These are phyloP conservation scores for Gentiana dahurica DNA, from an alignment of 257 asterid genomes.

Conservation along the genomic window DNA sequence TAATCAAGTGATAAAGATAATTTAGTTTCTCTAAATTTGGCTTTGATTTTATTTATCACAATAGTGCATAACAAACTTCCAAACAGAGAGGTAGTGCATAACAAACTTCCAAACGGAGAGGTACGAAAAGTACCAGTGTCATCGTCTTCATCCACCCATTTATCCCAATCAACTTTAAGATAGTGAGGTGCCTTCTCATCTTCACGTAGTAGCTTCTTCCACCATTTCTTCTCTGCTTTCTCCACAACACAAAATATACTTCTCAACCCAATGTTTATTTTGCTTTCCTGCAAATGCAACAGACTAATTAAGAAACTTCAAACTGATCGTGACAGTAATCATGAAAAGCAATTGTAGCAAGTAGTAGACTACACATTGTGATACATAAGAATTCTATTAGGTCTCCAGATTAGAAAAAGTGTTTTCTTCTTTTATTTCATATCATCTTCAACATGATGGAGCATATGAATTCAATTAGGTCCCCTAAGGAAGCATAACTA, in stretches of 20 bases:
- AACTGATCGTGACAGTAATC: too few species aligned
- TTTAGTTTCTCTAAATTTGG: not conserved
- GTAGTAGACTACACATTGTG: not conserved
- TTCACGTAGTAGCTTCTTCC: constrained; percentile 67
- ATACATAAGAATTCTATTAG: not conserved
- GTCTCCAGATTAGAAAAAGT: too few species aligned
- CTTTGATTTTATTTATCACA: not conserved
- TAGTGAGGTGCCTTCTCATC: constrained; percentile 68
- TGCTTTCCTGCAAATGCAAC: constrained; percentile 46
- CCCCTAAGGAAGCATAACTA: too few species aligned
- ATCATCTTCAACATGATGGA: too few species aligned
- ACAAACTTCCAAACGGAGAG: not conserved
- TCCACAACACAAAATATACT: constrained; percentile 61
- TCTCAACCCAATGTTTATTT: constrained; percentile 57
- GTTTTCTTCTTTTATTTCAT: too few species aligned
- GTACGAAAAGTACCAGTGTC: constrained; percentile 32
- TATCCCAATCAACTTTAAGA: constrained; percentile 91
- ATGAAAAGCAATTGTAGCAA: too few species aligned
- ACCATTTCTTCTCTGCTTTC: constrained; percentile 79
- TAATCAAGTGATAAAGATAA: constrained; percentile 14
- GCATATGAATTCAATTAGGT: too few species aligned
- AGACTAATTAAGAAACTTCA: too few species aligned
- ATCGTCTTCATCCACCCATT: constrained; percentile 94
- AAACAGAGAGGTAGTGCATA: not conserved
- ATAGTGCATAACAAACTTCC: not conserved